These are phyloP conservation scores for Erysimum cheiranthoides DNA, from an alignment of 345 rosid species.

Conservation along the genomic window DNA sequence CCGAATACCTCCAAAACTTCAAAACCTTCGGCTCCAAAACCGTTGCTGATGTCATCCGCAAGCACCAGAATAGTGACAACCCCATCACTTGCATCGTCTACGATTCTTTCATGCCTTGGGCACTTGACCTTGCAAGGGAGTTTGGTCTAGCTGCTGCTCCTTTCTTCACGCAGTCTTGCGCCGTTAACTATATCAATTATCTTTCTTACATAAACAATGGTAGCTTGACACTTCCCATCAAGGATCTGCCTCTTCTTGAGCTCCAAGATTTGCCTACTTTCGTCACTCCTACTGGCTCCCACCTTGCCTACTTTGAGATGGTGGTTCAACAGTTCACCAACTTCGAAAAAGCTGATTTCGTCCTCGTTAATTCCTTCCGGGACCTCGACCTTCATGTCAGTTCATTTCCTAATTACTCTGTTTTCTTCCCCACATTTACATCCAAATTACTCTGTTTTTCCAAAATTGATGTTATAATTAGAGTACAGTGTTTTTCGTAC, in stretches of 20 bases:
- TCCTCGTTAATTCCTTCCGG: constrained; percentile 55
- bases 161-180: constrained; percentile 74
- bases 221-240: constrained; percentile 52
- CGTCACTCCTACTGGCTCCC: constrained; percentile 49
- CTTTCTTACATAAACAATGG: constrained; percentile 43
- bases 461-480: not conserved
- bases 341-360: constrained; percentile 51
- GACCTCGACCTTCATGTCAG: constrained; percentile 58
- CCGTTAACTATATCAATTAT: constrained; percentile 65
- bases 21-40: constrained; percentile 55
- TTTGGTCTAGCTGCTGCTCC: constrained; percentile 59
- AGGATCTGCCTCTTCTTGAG: constrained; percentile 53
- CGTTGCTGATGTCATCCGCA: constrained; percentile 46
- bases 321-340: constrained; percentile 60
- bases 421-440: constrained; percentile 31
- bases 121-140: constrained; percentile 63
- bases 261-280: constrained; percentile 65
- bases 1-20: constrained; percentile 47
- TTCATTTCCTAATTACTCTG: constrained; percentile 17
- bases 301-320: constrained; percentile 60
- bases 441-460: not conserved
- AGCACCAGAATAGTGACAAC: constrained; percentile 38
- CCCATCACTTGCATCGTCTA: constrained; percentile 63
- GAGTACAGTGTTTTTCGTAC: not conserved
- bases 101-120: constrained; percentile 72